Percentiles rank a stretch among this genome's conserved stretches.
phyloP scores from a whole-genome alignment of 768 basidiomycete genomes.

The Tremella mesenterica region DNA sequence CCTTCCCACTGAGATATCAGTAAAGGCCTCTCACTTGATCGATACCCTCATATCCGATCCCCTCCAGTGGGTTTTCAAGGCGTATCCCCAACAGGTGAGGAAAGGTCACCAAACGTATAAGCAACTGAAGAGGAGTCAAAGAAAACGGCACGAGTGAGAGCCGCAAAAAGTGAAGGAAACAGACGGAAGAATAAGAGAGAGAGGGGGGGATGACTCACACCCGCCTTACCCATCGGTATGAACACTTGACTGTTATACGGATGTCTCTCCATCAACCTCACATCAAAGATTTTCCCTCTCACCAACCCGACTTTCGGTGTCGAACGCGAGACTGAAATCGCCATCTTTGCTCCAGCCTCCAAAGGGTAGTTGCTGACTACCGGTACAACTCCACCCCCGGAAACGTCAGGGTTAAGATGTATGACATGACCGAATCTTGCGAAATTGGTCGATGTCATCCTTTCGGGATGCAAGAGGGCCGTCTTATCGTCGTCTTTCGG shows the following conservation, averaged over 20 bases:
- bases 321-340: conserved; percentile 77
- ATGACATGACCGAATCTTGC: conserved; percentile 80
- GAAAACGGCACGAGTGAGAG: not conserved
- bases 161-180: not conserved
- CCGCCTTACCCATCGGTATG: conserved; percentile 70
- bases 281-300: conserved; percentile 50
- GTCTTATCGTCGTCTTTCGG: too few species aligned
- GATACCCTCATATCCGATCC: not conserved
- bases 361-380: conserved; percentile 56
- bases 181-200: not conserved
- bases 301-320: conserved; percentile 52
- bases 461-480: too few species aligned
- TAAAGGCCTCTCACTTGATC: not conserved
- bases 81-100: too few species aligned
- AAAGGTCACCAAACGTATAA: conserved; percentile 2
- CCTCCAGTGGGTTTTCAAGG: too few species aligned
- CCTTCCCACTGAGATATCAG: conserved; percentile 46
- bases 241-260: conserved; percentile 85
- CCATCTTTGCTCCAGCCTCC: conserved; percentile 54
- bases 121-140: not conserved
- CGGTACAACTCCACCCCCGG: conserved; percentile 47
- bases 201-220: conserved; percentile 23
- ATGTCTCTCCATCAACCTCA: conserved; percentile 75
- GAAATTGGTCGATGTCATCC: conserved; percentile 75
- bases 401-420: conserved; percentile 64